Percentiles rank a stretch among this genome's conserved stretches.
Conservation (phyloP, 2,329 filamentous ascomycete genomes). For the Botrytis tulipae region DNA sequence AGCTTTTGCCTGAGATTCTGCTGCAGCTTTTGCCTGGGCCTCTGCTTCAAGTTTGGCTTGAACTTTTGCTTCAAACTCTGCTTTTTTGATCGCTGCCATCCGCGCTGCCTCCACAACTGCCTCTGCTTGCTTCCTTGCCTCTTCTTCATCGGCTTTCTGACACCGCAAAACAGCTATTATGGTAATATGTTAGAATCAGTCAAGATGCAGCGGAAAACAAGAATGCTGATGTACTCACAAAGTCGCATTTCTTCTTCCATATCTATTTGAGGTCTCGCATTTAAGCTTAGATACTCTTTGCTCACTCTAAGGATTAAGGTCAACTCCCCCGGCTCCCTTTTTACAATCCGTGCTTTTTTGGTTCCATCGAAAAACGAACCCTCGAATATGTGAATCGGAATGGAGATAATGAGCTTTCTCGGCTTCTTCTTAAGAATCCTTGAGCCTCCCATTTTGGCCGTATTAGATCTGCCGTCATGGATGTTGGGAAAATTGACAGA, state of each 20-base stretch:
- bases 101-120: neutral
- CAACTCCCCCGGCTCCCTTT: neutral
- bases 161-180: neutral
- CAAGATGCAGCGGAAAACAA: no score
- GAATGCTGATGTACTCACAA: neutral
- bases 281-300: neutral
- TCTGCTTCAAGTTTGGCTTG: neutral
- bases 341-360: neutral
- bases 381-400: neutral
- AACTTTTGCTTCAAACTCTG: neutral
- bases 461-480: neutral
- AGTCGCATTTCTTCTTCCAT: constrained; percentile 7
- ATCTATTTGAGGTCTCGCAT: neutral
- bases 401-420: neutral
- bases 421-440: neutral
- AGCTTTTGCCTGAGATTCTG: neutral
- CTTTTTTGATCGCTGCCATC: neutral
- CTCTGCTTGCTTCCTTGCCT: neutral
- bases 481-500: neutral
- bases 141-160: neutral
- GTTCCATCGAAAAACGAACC: neutral
- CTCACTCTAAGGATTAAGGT: neutral
- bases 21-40: accelerated
- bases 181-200: neutral
- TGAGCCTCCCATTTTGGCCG: neutral